These are phyloP conservation scores for Candida broadrunensis DNA, from an alignment of 805 yeast genomes.

Conservation along the genomic window DNA sequence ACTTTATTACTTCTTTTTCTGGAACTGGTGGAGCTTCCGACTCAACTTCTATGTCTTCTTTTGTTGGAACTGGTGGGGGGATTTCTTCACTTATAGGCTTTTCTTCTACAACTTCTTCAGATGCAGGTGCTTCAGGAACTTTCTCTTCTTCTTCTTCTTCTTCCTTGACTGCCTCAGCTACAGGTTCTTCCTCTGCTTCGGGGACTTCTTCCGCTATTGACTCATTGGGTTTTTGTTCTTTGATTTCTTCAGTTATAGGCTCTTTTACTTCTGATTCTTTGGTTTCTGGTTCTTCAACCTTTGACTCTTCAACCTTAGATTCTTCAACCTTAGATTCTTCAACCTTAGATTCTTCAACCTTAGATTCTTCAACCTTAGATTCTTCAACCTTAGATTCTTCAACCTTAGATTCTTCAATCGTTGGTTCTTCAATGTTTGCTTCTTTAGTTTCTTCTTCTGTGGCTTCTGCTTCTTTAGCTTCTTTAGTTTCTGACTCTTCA, in stretches of 20 bases:
- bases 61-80: background rate
- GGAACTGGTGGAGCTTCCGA: conserved; percentile 1
- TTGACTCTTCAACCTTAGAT: background rate
- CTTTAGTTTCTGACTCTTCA: conserved; percentile 8
- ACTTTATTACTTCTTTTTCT: background rate
- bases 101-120: conserved; percentile 4
- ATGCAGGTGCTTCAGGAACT: conserved; percentile 2
- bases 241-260: conserved; percentile 2
- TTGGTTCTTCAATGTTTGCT: background rate
- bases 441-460: background rate
- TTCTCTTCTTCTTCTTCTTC: conserved; percentile 2
- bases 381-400: conserved; percentile 7
- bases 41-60: conserved; percentile 1
- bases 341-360: too few species aligned
- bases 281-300: background rate
- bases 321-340: conserved; percentile 8
- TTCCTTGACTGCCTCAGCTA: conserved; percentile 4
- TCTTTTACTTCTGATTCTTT: background rate
- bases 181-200: conserved; percentile 1
- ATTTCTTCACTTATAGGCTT: background rate
- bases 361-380: background rate
- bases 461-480: background rate
- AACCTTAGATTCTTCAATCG: conserved; percentile 8
- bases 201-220: conserved; percentile 6
- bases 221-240: background rate